Conservation (phyloP, 1,284 basidiomycete species). For the Ustilago lituana region DNA sequence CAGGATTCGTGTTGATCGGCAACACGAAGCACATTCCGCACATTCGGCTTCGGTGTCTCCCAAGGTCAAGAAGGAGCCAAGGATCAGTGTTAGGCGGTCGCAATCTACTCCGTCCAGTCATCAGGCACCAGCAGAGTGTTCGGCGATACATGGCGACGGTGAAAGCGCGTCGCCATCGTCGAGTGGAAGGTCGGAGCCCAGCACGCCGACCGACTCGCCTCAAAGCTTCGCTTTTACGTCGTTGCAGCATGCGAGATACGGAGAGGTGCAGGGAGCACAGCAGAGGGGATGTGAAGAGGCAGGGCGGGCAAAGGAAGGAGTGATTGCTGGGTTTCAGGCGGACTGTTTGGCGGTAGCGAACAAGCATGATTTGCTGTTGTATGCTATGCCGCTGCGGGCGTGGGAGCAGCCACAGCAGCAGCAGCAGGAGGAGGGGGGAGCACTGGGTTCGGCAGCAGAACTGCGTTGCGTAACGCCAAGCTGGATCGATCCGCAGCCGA, state of each 20-base stretch:
- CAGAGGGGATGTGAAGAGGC: too few species aligned
- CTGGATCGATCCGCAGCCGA: constrained; percentile 13
- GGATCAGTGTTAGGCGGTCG: constrained; percentile 7
- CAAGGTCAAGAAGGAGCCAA: neutral
- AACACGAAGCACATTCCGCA: neutral
- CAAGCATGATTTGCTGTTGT: constrained; percentile 18
- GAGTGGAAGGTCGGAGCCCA: too few species aligned
- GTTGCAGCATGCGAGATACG: too few species aligned
- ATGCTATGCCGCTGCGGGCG: constrained; percentile 5
- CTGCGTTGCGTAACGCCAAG: constrained; percentile 9
- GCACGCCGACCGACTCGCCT: too few species aligned
- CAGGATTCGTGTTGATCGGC: too few species aligned
- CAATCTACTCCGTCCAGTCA: constrained; percentile 1
- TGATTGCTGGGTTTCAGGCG: neutral
- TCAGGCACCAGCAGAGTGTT: too few species aligned
- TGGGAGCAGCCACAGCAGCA: constrained; percentile 24
- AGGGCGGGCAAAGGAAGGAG: too few species aligned
- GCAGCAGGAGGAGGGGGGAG: neutral
- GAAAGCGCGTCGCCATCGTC: too few species aligned
- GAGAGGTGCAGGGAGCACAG: too few species aligned
- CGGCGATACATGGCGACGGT: too few species aligned
- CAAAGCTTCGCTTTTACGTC: too few species aligned
- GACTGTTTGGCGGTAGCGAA: constrained; percentile 18
- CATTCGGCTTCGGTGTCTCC: constrained; percentile 11
- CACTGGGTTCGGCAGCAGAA: neutral